Conservation (phyloP, 1,139 yeast species). For the Suhomyces anneliseae region DNA sequence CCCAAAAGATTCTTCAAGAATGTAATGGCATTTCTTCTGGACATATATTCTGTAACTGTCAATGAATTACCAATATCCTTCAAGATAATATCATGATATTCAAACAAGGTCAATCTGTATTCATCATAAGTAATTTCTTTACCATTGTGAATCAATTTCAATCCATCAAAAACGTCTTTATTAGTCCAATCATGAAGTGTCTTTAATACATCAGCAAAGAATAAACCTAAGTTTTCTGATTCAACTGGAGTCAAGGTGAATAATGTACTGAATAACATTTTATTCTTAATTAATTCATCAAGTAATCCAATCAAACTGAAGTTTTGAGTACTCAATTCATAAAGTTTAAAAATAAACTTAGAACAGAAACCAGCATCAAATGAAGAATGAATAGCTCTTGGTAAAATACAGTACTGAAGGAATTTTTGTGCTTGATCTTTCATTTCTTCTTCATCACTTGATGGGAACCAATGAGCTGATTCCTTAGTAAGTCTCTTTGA, state of each 20-base stretch:
- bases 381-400: slow-evolving; percentile 77
- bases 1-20: slow-evolving; percentile 68
- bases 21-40: slow-evolving; percentile 77
- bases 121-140: slow-evolving; percentile 28
- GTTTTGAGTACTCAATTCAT: slow-evolving; percentile 41
- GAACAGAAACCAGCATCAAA: slow-evolving; percentile 79
- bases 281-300: slow-evolving; percentile 49
- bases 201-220: slow-evolving; percentile 58
- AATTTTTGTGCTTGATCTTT: slow-evolving; percentile 34
- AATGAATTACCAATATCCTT: slow-evolving; percentile 51
- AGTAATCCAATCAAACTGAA: slow-evolving; percentile 48
- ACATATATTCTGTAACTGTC: slow-evolving; percentile 66
- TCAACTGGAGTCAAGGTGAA: slow-evolving; percentile 75
- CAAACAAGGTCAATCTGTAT: slow-evolving; percentile 46
- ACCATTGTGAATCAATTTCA: slow-evolving; percentile 13
- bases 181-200: slow-evolving; percentile 47
- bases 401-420: slow-evolving; percentile 67
- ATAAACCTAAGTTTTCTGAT: slow-evolving; percentile 81
- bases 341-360: slow-evolving; percentile 56
- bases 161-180: slow-evolving; percentile 18
- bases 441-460: slow-evolving; percentile 4
- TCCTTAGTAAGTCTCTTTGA: slow-evolving; percentile 15
- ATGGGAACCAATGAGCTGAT: slow-evolving; percentile 27
- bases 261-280: slow-evolving; percentile 57
- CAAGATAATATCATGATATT: slow-evolving; percentile 56